Base-by-base conservation (phyloP, 1,284 basidiomycete genomes). In the Inonotus hispidus region DNA sequence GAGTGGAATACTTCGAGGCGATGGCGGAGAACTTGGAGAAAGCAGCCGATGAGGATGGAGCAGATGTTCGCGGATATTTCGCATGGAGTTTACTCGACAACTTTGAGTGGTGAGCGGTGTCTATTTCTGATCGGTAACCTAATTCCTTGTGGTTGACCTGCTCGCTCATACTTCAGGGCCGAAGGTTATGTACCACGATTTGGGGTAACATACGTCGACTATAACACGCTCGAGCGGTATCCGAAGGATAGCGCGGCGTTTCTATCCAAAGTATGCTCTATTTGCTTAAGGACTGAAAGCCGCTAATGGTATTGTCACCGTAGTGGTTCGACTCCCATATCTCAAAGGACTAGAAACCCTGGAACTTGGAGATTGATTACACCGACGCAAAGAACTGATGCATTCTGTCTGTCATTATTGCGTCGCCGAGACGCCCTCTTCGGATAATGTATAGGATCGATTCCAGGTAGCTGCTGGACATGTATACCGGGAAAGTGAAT, bases 61-160 rank as follows among this genome's bases (percentile, higher is more conserved):
- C 90, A 16, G 82, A 86, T 59, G 73, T 90, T 55, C 72, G 80
- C 43, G 81, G 82, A 0, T 92, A 90, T 72, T 88, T 90, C 73
- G 83, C 84, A 16, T 89, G 86, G 85, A 87, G 82, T 71, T 73
- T 87, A 56, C 68, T 88, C 60, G 87, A 90, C 70, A 90, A 90
- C 72, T 89, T 90, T 63, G 88, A 92, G 72, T 90, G 89, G 84
- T 49, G 23, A 4, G 46, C 6, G 3, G 14, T 43, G 3, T 43
- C 41, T 5, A 21, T 43, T 6, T 43, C 11, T 21, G 41, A 43
- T 8, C 3, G 8, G 8, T 32, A 21, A 14, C 19, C 11, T 43
- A 6, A 21, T 43, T 8, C 41, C 11, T 2, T 4, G 38, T 4
- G 41, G 14, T 43, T 43, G 19, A 16, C 3, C 1, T 6, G 16